Percentiles rank a stretch among this genome's conserved stretches.
phyloP scores from a whole-genome alignment of 2,329 filamentous ascomycete species.

The Colletotrichum costaricense region DNA sequence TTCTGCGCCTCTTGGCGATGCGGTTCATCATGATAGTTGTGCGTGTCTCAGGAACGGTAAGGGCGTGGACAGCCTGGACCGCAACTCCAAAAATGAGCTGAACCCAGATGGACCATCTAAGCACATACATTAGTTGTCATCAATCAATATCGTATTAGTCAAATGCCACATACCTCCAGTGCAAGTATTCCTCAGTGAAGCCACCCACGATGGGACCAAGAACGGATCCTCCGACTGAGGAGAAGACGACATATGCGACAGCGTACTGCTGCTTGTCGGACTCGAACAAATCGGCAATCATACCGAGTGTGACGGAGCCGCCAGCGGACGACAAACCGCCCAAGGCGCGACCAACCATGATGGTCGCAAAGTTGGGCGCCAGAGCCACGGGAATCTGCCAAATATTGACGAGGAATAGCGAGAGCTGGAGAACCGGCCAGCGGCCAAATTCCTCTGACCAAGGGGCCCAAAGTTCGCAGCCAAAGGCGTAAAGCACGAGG shows the following conservation, averaged over 20 bases:
- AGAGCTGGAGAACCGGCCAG: constrained; percentile 79
- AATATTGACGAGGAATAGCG: constrained; percentile 80
- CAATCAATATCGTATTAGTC: too few species aligned
- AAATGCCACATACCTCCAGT: constrained; percentile 67
- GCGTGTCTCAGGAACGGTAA: constrained; percentile 82
- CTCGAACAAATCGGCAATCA: constrained; percentile 82
- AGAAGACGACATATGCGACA: constrained; percentile 81
- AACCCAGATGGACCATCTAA: constrained; percentile 80
- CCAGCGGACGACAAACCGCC: constrained; percentile 79
- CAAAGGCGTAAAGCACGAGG: constrained; percentile 83
- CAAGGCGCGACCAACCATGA: constrained; percentile 77
- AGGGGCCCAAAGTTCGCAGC: constrained; percentile 89
- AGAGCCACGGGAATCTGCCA: constrained; percentile 80
- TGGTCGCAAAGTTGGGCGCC: constrained; percentile 77
- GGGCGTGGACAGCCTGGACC: constrained; percentile 74
- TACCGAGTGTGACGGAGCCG: constrained; percentile 78
- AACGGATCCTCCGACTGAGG: constrained; percentile 81
- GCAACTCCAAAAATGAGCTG: constrained; percentile 82
- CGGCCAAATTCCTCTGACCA: constrained; percentile 88
- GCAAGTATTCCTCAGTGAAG: constrained; percentile 74
- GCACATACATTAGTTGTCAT: not conserved
- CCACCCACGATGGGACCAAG: constrained; percentile 84
- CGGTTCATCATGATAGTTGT: constrained; percentile 81
- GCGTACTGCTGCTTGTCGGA: constrained; percentile 79
- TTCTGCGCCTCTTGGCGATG: constrained; percentile 80